Evolutionary conservation across 139 green algal genomes (phyloP).

Genomic region (Picochlorum sp.): DNA sequence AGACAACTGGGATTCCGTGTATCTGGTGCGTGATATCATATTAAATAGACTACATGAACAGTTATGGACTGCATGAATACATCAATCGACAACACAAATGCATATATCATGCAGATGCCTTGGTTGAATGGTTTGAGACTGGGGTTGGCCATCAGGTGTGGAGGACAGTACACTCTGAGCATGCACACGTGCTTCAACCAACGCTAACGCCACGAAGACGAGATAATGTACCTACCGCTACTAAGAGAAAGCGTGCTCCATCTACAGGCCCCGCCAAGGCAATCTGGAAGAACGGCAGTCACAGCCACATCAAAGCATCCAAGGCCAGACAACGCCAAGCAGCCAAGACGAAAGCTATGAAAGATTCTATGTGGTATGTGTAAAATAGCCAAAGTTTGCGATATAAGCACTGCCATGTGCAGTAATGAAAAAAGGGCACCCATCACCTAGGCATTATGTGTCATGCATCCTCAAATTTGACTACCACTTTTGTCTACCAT

Average conservation of each 20-base stretch:
- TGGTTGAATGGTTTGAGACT: constrained; percentile 4
- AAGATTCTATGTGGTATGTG: constrained; percentile 5
- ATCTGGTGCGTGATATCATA: neutral
- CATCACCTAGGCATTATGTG: constrained; percentile 2
- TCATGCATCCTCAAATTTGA: constrained; percentile 5
- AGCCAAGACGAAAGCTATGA: constrained; percentile 3
- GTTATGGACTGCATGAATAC: neutral
- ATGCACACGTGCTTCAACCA: neutral
- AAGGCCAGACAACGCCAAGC: neutral
- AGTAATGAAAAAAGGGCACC: neutral
- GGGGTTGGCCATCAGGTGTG: constrained; percentile 3
- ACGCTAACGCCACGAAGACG: neutral
- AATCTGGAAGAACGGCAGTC: neutral
- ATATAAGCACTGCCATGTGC: constrained; percentile 1
- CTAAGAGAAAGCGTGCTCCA: neutral
- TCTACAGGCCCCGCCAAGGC: neutral
- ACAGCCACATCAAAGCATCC: neutral
- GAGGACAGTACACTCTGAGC: constrained; percentile 1
- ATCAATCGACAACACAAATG: neutral
- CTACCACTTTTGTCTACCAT: constrained; percentile 4
- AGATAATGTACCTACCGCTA: neutral
- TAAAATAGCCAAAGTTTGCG: neutral
- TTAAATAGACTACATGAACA: neutral
- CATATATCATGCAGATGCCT: constrained; percentile 2
- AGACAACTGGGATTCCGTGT: neutral